Evolutionary conservation across 192 early-diverging fungal species (phyloP).

Genomic region (Backusella macrospora): DNA sequence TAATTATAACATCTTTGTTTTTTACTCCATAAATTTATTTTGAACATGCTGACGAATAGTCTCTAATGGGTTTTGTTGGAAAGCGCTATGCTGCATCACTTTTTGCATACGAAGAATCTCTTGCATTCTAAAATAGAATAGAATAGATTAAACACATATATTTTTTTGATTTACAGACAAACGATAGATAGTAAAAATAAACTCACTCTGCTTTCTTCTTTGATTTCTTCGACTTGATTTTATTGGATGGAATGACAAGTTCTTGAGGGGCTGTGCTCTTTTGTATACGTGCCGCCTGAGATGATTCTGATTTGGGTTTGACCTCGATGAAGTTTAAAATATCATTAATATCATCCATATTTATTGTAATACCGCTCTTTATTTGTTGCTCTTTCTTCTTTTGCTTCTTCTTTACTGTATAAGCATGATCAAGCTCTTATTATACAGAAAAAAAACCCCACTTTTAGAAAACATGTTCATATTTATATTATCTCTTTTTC

Average conservation of each 20-base stretch:
- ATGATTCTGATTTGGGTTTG: background rate
- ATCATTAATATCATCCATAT: slow-evolving; percentile 51
- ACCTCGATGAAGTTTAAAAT: slow-evolving; percentile 40
- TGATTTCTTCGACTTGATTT: slow-evolving; percentile 51
- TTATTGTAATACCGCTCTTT: slow-evolving; percentile 53
- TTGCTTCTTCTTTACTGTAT: slow-evolving; percentile 51
- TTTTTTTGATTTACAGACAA: background rate
- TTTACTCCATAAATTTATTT: slow-evolving; percentile 52
- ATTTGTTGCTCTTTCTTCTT: slow-evolving; percentile 47
- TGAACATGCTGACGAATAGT: slow-evolving; percentile 76
- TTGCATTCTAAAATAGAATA: slow-evolving; percentile 42
- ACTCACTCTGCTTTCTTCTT: slow-evolving; percentile 61
- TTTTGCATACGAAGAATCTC: slow-evolving; percentile 78
- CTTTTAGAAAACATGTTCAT: background rate
- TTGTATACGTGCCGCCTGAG: slow-evolving; percentile 13
- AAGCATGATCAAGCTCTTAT: slow-evolving; percentile 57
- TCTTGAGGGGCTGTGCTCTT: slow-evolving; percentile 2
- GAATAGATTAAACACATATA: background rate
- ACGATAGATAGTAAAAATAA: background rate
- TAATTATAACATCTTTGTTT: background rate
- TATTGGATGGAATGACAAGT: slow-evolving; percentile 28
- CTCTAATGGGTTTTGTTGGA: slow-evolving; percentile 68
- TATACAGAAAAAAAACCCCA: no score
- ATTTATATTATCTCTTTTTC: background rate
- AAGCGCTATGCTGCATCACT: slow-evolving; percentile 71